Base-by-base conservation (phyloP, 345 rosid genomes). In the Aquilaria malaccensis region DNA sequence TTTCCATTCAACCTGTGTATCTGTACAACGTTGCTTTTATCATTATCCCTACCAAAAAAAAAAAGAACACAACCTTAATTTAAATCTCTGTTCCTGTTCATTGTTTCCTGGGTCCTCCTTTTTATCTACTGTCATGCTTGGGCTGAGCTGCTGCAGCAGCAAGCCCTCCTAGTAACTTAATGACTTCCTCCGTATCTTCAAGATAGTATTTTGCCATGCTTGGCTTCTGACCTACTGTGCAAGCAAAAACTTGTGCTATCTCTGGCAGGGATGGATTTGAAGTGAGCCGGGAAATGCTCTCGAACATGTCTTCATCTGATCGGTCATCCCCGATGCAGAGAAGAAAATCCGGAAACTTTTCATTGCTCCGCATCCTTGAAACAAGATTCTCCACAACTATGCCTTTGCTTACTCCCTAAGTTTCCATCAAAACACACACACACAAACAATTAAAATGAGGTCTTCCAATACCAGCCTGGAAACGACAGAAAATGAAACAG, bases 261-360 rank as follows among this genome's bases (percentile, higher is more conserved):
- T 75, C 63, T 31, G 87, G 80, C n/a, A 68, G 58, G 10, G 79
- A 68, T 32, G 81, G 85, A 63, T 77, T 61, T 10, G 76, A 69
- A 9, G 60, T 63, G 22, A 66, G 65, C 33, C 64, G 71, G 14
- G 67, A 73, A 6, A 89, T 81, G 65, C 81, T 74, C 76, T 85
- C 95, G 1, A 89, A 89, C 97, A 89, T 89, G 62, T 89, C 97
- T 67, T 89, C 97, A 31, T 87, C 97, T 0, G 95, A 89, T 6
- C 86, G 76, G 62, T 89, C 97, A 63, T 89, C 95, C 2, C 97
- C 97, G 10, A 87, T 77, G 72, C 97, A 87, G 52, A 89, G 70
- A 61, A 87, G 70, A 67, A 89, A 87, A 69, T 87, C 95, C 0
- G 89, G 90, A 6, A 79, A 70, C 70, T 70, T 79, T 48, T 84